Conservation (phyloP, 2,329 filamentous ascomycete species). For the Penicillium sp. region DNA sequence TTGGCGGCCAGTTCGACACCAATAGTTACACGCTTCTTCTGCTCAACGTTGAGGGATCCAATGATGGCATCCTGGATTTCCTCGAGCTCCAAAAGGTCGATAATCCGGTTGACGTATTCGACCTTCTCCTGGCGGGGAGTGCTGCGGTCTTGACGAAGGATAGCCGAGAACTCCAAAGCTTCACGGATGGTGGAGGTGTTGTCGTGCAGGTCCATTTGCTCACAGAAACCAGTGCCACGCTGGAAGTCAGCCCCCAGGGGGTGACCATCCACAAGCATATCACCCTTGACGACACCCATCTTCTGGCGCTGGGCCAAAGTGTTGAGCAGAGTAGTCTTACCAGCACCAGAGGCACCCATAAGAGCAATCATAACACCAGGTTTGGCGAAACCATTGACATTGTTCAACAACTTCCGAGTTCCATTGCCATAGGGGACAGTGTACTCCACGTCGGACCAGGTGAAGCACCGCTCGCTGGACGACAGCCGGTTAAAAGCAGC, state of each 20-base stretch:
- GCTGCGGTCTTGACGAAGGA: slow-evolving; percentile 59
- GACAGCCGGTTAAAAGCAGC: slow-evolving; percentile 45
- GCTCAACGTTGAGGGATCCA: slow-evolving; percentile 63
- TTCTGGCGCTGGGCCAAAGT: slow-evolving; percentile 71
- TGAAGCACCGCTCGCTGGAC: slow-evolving; percentile 65
- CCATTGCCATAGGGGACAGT: slow-evolving; percentile 67
- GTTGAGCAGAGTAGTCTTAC: slow-evolving; percentile 80
- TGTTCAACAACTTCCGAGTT: slow-evolving; percentile 62
- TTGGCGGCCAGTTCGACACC: slow-evolving; percentile 71
- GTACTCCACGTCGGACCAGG: slow-evolving; percentile 69
- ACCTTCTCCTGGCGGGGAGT: slow-evolving; percentile 61
- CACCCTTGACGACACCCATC: slow-evolving; percentile 62
- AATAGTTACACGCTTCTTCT: slow-evolving; percentile 70
- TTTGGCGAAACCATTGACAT: slow-evolving; percentile 73
- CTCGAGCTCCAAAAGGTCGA: slow-evolving; percentile 63
- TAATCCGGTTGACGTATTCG: slow-evolving; percentile 65
- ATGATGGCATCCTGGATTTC: slow-evolving; percentile 68
- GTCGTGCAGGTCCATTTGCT: slow-evolving; percentile 72
- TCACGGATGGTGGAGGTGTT: slow-evolving; percentile 65
- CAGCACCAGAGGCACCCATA: slow-evolving; percentile 78
- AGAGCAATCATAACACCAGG: slow-evolving; percentile 77
- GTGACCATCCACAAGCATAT: slow-evolving; percentile 70
- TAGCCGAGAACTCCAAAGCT: slow-evolving; percentile 66
- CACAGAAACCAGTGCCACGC: slow-evolving; percentile 67
- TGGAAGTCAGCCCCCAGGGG: slow-evolving; percentile 63